phyloP scores from a whole-genome alignment of 768 basidiomycete species.

The Hemileccinum impolitum region DNA sequence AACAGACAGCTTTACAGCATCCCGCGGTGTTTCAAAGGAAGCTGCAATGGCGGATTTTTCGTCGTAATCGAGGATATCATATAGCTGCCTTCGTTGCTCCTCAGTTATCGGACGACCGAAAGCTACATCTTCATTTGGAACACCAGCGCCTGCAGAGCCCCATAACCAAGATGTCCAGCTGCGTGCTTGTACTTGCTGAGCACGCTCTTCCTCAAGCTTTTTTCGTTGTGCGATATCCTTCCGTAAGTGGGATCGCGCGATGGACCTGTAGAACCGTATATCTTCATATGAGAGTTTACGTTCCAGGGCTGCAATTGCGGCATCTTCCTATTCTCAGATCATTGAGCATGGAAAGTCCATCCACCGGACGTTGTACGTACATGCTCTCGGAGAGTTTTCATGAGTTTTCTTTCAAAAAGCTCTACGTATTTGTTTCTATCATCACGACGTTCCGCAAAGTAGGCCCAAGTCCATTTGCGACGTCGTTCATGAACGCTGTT shows the following conservation, averaged over 20 bases:
- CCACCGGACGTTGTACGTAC: constrained; percentile 39
- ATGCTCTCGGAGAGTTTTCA: constrained; percentile 47
- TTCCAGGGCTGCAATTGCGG: constrained; percentile 64
- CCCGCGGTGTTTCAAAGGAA: constrained; percentile 67
- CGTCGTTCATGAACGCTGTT: constrained; percentile 80
- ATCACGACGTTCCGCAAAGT: constrained; percentile 84
- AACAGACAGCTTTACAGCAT: constrained; percentile 76
- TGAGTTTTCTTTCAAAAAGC: constrained; percentile 74
- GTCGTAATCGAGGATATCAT: constrained; percentile 89
- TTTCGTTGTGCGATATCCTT: constrained; percentile 75
- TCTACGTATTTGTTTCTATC: constrained; percentile 82
- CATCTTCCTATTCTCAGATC: constrained; percentile 41
- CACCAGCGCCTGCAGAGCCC: constrained; percentile 50
- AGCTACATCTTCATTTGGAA: constrained; percentile 47
- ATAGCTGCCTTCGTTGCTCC: constrained; percentile 85
- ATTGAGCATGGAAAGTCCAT: background rate
- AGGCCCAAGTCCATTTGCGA: constrained; percentile 87
- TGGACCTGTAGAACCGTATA: constrained; percentile 94
- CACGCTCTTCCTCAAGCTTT: constrained; percentile 66
- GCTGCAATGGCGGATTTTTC: constrained; percentile 74
- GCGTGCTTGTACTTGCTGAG: constrained; percentile 49
- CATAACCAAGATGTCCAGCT: constrained; percentile 80
- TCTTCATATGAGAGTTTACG: constrained; percentile 88
- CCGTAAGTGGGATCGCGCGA: constrained; percentile 81
- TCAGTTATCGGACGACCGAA: constrained; percentile 78